Evolutionary conservation across 164 flowering plant genomes (phyloP), one percentile per base, ranked within the genome.

Genomic region (Echeveria elegans): DNA sequence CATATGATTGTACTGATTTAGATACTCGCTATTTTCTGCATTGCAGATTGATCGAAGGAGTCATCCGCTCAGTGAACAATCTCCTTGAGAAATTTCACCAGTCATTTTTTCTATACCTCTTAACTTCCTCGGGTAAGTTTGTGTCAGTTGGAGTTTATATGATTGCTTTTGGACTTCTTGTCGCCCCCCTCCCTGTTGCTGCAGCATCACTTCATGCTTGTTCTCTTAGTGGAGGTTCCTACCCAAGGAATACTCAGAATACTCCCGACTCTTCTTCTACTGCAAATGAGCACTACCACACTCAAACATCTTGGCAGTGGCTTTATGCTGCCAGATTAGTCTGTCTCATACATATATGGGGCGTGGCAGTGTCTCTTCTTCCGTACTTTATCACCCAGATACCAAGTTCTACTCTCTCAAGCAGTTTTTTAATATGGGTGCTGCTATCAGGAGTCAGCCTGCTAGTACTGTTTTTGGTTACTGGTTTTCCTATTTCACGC

Each of bases 61-160:
- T 86, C 29, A 64, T 91, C 21, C 82, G 97, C 14, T 89, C 97
- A 40, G 86, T 91, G 65, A 94, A 92, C 78, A 94, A 94, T 70
- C 96, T 94, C 48, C 96, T 94, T 7, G 96, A 94, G 81, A 94
- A 94, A 81, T 94, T 94, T 75, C 99, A 91, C 74, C 99, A 94
- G 71, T 94, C 97, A 43, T 91, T 89, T 76, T 94, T 94, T 65
- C 86, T 94, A 5, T 94, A 94, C 77, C 86, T 94, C 30, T 69
- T 91, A 69, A 85, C 96, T 61, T 82, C 90, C 66, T 84, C 97
- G 23, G 73, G 82, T 68, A 86, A 82, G 73, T 94, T 91, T 69
- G 92, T 91, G 9, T 94, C 97, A 15, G 97, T 94, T 14, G 99
- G 99, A 72, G 92, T 94, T 48, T 94, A 94, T 72, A 94, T 91